Conservation (phyloP, 768 basidiomycete genomes). For the Auricularia cornea region DNA sequence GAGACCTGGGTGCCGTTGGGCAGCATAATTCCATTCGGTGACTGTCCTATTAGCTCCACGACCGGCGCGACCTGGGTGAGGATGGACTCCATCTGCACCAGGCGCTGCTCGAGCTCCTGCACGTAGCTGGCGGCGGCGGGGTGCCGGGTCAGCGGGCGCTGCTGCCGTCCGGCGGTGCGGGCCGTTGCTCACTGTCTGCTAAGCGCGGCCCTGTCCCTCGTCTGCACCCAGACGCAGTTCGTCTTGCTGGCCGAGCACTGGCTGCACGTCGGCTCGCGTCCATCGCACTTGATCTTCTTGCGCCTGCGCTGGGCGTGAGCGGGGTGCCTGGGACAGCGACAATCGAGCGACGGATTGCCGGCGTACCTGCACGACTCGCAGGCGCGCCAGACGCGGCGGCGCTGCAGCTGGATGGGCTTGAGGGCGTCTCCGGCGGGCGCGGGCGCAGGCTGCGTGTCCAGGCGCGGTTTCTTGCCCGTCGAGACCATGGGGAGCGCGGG, state of each 20-base stretch:
- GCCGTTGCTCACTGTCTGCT: constrained; percentile 69
- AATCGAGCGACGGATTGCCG: constrained; percentile 1
- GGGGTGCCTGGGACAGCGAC: constrained; percentile 7
- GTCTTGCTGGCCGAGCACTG: constrained; percentile 70
- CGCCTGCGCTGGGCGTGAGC: constrained; percentile 38
- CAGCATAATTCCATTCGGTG: constrained; percentile 29
- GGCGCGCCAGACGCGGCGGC: constrained; percentile 77
- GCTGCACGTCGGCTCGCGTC: constrained; percentile 76
- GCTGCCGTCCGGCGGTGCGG: constrained; percentile 13
- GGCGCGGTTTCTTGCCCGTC: not conserved
- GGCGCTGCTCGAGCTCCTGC: constrained; percentile 80
- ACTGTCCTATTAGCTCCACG: constrained; percentile 62
- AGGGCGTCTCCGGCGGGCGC: not conserved
- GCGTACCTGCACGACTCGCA: constrained; percentile 82
- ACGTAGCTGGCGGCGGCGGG: constrained; percentile 53
- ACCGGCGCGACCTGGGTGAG: constrained; percentile 75
- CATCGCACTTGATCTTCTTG: constrained; percentile 93
- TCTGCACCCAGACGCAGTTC: constrained; percentile 83
- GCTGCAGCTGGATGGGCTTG: constrained; percentile 66
- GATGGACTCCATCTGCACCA: constrained; percentile 82
- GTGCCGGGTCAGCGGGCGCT: constrained; percentile 2
- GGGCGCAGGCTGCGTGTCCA: not conserved
- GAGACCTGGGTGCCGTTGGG: constrained; percentile 4
- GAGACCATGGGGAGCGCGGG: not conserved
- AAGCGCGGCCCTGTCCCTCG: constrained; percentile 81